Base-by-base conservation (phyloP, 306 rosid species). In the Boehmeria nivea region DNA sequence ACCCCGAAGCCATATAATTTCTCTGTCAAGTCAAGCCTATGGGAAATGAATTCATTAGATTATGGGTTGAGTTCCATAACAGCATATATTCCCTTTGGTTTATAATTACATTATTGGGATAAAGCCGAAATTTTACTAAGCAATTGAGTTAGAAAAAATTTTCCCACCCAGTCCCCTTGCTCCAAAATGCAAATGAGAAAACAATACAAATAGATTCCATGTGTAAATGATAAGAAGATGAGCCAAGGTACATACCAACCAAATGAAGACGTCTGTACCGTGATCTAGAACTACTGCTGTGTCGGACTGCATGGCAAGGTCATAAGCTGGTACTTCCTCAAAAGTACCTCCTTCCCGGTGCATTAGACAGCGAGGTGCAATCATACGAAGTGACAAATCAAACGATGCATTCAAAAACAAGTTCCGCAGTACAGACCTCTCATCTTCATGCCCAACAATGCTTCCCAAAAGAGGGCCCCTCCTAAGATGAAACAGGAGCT, bases 231-330 rank as follows among this genome's bases (percentile, higher is more conserved):
- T 27, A 67, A 43, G 31, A 45, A 39, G 44, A 57, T 2, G 48
- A 27, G 49, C 44, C 36, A 49, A 71, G 53, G 54, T 31, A 28
- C 91, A 53, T 77, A 80, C 97, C 97, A 89, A 62, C 97, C 97
- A 89, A 78, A 89, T 86, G 83, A 85, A 89, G 79, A 85, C 83
- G 70, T 85, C 95, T 36, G 94, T 83, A 54, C 97, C 97, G 73
- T 83, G 91, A 62, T 83, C 97, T 59, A 89, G 95, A 67, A 89
- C 89, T 64, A 89, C 97, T 59, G 95, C 97, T 33, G 95, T 69
- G 76, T 89, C 94, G 64, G 93, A 85, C 73, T 89, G 97, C 97
- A 89, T 89, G 18, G 93, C 94, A 66, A 85, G 94, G 77, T 89
- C 97, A 75, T 89, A 77, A 13, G 97, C 93, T 6, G 95, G 97